Conservation (phyloP, 2,329 filamentous ascomycete species). For the Sclerotinia subarctica region DNA sequence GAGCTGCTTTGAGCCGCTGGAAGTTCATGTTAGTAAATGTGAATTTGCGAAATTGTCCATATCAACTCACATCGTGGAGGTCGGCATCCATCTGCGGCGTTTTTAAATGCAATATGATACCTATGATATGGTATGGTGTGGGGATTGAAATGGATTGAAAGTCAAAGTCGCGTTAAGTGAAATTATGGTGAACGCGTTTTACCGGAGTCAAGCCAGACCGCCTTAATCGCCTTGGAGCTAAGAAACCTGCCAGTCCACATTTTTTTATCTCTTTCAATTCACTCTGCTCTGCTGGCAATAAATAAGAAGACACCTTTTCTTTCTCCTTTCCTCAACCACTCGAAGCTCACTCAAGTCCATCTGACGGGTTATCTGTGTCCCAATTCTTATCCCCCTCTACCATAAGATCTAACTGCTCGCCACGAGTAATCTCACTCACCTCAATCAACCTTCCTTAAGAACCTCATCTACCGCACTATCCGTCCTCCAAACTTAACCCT, state of each 20-base stretch:
- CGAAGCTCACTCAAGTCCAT: not conserved
- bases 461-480: not conserved
- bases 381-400: not conserved
- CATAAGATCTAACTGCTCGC: not conserved
- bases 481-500: not conserved
- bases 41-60: not conserved
- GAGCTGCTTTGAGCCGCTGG: slow-evolving; percentile 76
- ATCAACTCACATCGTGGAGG: slow-evolving; percentile 26
- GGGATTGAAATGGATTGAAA: not conserved
- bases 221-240: not conserved
- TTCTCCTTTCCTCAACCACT: not conserved
- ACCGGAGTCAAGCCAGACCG: not conserved
- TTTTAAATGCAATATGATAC: too few species aligned
- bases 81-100: slow-evolving; percentile 33
- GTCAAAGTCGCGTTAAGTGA: slow-evolving; percentile 8
- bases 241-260: not conserved
- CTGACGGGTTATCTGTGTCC: not conserved
- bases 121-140: slow-evolving; percentile 10
- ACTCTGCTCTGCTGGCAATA: not conserved
- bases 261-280: not conserved
- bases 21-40: not conserved
- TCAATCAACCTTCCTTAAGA: not conserved
- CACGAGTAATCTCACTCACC: not conserved
- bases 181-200: not conserved
- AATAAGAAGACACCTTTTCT: not conserved